phyloP scores from a whole-genome alignment of 2,329 filamentous ascomycete species.

The Penicillium sp. region DNA sequence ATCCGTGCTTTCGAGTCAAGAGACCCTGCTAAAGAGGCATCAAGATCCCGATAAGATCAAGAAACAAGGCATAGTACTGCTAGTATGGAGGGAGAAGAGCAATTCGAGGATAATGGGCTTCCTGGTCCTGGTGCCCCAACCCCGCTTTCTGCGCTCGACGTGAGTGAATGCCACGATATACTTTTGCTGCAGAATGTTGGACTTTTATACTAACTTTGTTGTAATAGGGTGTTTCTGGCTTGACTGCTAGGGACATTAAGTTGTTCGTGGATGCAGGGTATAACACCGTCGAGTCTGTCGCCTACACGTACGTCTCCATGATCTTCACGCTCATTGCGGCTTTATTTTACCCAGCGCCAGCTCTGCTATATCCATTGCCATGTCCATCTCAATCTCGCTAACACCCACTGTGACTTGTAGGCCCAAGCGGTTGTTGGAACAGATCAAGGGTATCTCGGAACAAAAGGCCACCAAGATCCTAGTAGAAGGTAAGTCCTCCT shows the following conservation, averaged over 20 bases:
- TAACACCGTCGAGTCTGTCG: slow-evolving; percentile 93
- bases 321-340: not conserved
- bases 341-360: not conserved
- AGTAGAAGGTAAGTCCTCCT: slow-evolving; percentile 70
- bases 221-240: slow-evolving; percentile 74
- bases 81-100: slow-evolving; percentile 67
- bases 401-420: slow-evolving; percentile 37
- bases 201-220: slow-evolving; percentile 10
- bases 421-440: slow-evolving; percentile 74
- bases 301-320: slow-evolving; percentile 69
- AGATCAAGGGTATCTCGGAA: slow-evolving; percentile 97
- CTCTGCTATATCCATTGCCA: not conserved
- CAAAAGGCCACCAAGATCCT: slow-evolving; percentile 92
- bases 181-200: not conserved
- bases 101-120: slow-evolving; percentile 70
- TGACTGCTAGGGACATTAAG: slow-evolving; percentile 95
- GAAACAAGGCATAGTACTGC: slow-evolving; percentile 37
- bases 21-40: not conserved
- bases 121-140: slow-evolving; percentile 91
- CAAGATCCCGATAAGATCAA: too few species aligned
- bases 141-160: slow-evolving; percentile 80
- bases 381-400: not conserved
- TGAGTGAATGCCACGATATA: slow-evolving; percentile 45
- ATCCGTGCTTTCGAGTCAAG: not conserved
- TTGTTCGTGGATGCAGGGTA: slow-evolving; percentile 87